A percentile compares a stretch with the other conserved stretches of the same genome.
phyloP scores from a whole-genome alignment of 208 protist genomes.

The Crithidia fasciculata region DNA sequence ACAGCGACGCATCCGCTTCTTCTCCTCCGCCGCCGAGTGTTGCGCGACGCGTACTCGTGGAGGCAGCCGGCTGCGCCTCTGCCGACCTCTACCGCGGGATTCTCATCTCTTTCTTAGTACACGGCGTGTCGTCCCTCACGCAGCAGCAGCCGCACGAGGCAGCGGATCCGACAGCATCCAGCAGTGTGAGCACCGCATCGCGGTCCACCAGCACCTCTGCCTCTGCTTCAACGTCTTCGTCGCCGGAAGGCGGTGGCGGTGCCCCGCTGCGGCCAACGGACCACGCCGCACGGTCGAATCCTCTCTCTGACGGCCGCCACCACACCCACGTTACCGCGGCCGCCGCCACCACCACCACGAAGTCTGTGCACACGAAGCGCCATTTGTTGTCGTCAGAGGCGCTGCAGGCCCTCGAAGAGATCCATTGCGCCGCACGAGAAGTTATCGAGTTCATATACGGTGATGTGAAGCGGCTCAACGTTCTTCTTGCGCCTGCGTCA shows the following conservation, averaged over 20 bases:
- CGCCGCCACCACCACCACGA: neutral
- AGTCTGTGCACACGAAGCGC: neutral
- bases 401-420: slow-evolving; percentile 21
- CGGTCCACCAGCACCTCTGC: too few relatives aligned
- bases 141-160: neutral
- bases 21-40: slow-evolving; percentile 4
- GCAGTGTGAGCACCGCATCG: too few relatives aligned
- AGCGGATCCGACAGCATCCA: too few relatives aligned
- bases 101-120: slow-evolving; percentile 34
- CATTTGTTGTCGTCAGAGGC: slow-evolving; percentile 19
- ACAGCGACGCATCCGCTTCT: neutral
- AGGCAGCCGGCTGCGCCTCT: slow-evolving; percentile 21
- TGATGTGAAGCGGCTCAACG: slow-evolving; percentile 3
- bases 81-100: slow-evolving; percentile 37
- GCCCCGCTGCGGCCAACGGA: too few relatives aligned
- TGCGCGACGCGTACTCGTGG: slow-evolving; percentile 29
- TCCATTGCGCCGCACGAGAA: slow-evolving; percentile 23
- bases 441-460: slow-evolving; percentile 6
- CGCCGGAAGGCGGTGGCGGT: too few relatives aligned
- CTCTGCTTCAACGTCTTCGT: too few relatives aligned
- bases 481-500: neutral
- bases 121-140: slow-evolving; percentile 35
- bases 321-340: neutral
- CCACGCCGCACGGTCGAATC: too few relatives aligned
- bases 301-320: neutral